Percentiles rank a stretch among this genome's conserved stretches.
Conservation (phyloP, 306 rosid genomes). For the Trichosanthes truncata region DNA sequence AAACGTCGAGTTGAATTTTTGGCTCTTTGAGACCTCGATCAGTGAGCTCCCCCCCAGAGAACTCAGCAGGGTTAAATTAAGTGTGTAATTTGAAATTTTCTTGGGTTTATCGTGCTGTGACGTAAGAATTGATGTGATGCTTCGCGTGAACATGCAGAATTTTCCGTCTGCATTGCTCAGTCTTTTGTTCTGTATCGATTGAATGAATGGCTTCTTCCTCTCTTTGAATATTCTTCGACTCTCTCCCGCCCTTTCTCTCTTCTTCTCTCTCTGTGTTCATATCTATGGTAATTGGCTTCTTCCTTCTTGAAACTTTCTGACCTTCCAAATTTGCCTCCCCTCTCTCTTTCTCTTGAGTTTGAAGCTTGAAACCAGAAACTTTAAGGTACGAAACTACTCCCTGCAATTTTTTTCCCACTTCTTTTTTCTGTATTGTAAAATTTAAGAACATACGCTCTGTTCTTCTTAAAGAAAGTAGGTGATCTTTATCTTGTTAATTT, state of each 20-base stretch:
- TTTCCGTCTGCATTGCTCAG: slow-evolving; percentile 8
- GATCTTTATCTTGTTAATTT: slow-evolving; percentile 11
- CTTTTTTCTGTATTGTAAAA: neutral
- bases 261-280: neutral
- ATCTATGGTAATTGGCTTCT: neutral
- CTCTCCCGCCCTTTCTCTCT: neutral
- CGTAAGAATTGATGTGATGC: slow-evolving; percentile 30
- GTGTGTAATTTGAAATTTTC: slow-evolving; percentile 7
- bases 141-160: slow-evolving; percentile 14
- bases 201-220: slow-evolving; percentile 1
- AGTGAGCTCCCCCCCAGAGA: neutral
- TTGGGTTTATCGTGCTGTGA: slow-evolving; percentile 6
- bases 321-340: neutral
- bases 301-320: neutral
- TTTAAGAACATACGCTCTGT: neutral
- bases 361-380: neutral
- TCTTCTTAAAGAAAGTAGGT: neutral
- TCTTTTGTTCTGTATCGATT: neutral
- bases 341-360: neutral
- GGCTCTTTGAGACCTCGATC: neutral
- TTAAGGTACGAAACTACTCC: neutral
- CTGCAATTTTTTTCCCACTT: neutral
- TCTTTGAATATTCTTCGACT: neutral
- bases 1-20: neutral
- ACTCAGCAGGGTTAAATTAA: neutral